Evolutionary conservation across 2,329 filamentous ascomycete species (phyloP).

Genomic region (Teratosphaeria pseudoeucalypti): DNA sequence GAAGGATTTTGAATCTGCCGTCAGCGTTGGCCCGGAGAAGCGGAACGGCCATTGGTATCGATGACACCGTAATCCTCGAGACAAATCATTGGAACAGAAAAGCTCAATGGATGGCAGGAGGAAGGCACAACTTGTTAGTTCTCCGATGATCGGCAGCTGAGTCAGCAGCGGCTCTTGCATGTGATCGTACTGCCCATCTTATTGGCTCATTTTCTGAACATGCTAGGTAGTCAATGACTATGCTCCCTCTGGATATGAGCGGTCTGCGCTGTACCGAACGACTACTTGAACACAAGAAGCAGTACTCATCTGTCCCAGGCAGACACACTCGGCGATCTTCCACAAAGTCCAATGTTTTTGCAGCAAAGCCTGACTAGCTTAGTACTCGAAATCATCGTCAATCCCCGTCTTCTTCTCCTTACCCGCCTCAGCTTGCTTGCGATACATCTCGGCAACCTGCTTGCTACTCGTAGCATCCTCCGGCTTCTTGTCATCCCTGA

Average conservation of each 20-base stretch:
- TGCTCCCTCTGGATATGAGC: too few relatives aligned
- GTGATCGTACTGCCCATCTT: background rate
- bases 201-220: background rate
- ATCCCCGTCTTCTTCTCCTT: constrained; percentile 79
- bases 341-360: background rate
- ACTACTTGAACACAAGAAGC: too few relatives aligned
- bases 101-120: background rate
- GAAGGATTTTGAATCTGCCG: background rate
- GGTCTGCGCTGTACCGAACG: too few relatives aligned
- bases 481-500: constrained; percentile 90
- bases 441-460: constrained; percentile 94
- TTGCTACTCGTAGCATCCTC: constrained; percentile 76
- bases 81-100: background rate
- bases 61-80: background rate
- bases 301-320: too few relatives aligned
- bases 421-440: constrained; percentile 79
- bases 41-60: background rate
- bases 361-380: background rate
- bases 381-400: constrained; percentile 98
- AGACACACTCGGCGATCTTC: background rate
- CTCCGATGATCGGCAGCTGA: background rate
- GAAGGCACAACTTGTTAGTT: background rate
- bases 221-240: background rate
- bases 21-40: background rate
- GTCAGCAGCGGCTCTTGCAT: background rate